Evolutionary conservation across 495 filamentous ascomycete genomes (phyloP).

Genomic region (Aspergillus cavernicola): DNA sequence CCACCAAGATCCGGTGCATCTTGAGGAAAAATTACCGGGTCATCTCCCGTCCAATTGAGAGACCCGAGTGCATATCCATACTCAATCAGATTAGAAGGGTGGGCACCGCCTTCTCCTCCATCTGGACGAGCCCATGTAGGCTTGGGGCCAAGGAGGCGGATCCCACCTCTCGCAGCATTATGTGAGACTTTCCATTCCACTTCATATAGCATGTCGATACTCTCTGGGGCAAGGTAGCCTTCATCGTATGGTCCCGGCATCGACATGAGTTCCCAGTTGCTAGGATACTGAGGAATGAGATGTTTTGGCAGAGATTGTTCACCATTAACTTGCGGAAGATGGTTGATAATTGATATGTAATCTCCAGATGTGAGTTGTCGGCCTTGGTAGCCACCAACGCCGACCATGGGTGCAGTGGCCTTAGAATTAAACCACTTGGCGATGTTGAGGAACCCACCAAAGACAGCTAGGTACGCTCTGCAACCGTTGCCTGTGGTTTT

Average conservation of each 20-base stretch:
- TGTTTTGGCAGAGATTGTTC: slow-evolving; percentile 32
- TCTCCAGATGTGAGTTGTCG: slow-evolving; percentile 51
- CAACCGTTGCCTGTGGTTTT: slow-evolving; percentile 48
- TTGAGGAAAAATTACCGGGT: slow-evolving; percentile 54
- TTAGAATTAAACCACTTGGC: slow-evolving; percentile 57
- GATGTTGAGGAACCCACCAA: slow-evolving; percentile 53
- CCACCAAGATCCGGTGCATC: slow-evolving; percentile 59
- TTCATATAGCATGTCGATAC: slow-evolving; percentile 52
- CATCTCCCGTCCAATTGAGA: slow-evolving; percentile 57
- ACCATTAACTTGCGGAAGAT: slow-evolving; percentile 23
- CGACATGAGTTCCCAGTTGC: slow-evolving; percentile 45
- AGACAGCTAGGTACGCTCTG: slow-evolving; percentile 55
- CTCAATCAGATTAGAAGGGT: slow-evolving; percentile 57
- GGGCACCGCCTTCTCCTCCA: slow-evolving; percentile 57
- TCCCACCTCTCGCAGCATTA: slow-evolving; percentile 55
- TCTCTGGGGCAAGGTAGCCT: slow-evolving; percentile 48
- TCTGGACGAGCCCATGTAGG: slow-evolving; percentile 54
- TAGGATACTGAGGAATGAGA: slow-evolving; percentile 41
- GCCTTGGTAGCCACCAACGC: slow-evolving; percentile 58
- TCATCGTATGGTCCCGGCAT: slow-evolving; percentile 58
- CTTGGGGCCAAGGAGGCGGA: slow-evolving; percentile 53
- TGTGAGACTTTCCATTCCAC: slow-evolving; percentile 56
- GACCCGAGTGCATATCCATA: slow-evolving; percentile 55
- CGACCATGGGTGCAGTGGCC: slow-evolving; percentile 51
- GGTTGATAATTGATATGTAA: slow-evolving; percentile 36